Evolutionary conservation across 768 basidiomycete genomes (phyloP).

Genomic region (Termitomyces heimii): DNA sequence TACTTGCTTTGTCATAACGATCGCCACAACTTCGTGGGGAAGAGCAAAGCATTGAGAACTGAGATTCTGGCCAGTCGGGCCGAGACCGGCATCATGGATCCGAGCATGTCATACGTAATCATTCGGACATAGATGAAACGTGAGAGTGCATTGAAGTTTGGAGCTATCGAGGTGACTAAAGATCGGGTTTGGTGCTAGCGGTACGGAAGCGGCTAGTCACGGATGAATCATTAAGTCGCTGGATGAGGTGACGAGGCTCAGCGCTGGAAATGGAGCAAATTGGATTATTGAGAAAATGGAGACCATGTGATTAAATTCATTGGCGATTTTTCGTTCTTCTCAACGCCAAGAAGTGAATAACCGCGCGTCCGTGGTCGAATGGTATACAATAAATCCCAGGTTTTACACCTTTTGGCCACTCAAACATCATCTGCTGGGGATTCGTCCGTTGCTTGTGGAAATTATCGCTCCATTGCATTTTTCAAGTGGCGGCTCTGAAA

Average conservation of each 20-base stretch:
- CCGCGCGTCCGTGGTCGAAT: too few species aligned
- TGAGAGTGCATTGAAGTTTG: neutral
- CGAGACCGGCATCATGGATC: too few species aligned
- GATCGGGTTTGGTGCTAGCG: neutral
- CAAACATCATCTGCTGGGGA: neutral
- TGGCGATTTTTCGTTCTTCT: neutral
- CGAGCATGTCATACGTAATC: neutral
- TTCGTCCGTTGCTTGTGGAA: too few species aligned
- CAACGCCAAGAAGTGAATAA: too few species aligned
- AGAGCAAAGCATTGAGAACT: neutral
- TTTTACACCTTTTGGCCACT: neutral
- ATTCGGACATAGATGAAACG: neutral
- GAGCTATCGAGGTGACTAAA: neutral
- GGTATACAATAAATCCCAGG: too few species aligned
- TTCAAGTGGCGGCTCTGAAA: neutral
- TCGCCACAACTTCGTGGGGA: neutral
- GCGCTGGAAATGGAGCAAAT: too few species aligned
- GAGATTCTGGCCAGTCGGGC: neutral
- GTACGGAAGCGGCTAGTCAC: neutral
- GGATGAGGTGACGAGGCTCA: neutral
- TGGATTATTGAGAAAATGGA: too few species aligned
- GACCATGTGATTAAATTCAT: neutral
- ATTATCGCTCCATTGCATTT: too few species aligned
- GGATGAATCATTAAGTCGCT: neutral
- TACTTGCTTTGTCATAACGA: neutral